Conservation (phyloP, 306 rosid species). For the Trifolium dubium region DNA sequence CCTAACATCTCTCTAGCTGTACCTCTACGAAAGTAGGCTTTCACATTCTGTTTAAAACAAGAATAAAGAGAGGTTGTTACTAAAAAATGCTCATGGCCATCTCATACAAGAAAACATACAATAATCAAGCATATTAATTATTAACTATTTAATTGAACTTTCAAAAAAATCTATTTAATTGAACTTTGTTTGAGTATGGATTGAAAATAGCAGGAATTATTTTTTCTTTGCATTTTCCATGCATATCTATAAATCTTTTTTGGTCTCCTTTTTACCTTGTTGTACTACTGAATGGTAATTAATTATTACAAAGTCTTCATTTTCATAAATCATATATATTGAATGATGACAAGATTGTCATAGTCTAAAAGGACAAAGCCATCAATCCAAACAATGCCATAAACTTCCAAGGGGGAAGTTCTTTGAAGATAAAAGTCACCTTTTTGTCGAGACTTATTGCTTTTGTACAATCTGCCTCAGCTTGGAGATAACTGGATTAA, state of each 20-base stretch:
- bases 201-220: background rate
- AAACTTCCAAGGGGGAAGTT: conserved; percentile 12
- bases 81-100: conserved; percentile 8
- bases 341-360: conserved; percentile 14
- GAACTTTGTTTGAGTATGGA: background rate
- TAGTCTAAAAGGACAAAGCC: conserved; percentile 14
- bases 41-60: conserved; percentile 72
- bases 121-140: conserved; percentile 9
- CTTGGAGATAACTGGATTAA: conserved; percentile 69
- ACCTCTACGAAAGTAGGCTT: conserved; percentile 92
- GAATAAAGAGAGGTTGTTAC: conserved; percentile 19
- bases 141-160: background rate
- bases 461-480: conserved; percentile 83
- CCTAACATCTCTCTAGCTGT: conserved; percentile 95
- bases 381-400: conserved; percentile 11
- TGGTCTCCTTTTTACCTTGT: background rate
- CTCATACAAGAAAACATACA: conserved; percentile 24
- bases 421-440: conserved; percentile 51
- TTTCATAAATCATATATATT: background rate
- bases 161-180: background rate
- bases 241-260: conserved; percentile 26
- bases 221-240: conserved; percentile 15
- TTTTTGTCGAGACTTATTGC: conserved; percentile 88
- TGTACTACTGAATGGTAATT: conserved; percentile 12
- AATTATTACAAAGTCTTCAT: conserved; percentile 20